Evolutionary conservation across 768 basidiomycete genomes (phyloP).

Genomic region (Serendipita sp.): DNA sequence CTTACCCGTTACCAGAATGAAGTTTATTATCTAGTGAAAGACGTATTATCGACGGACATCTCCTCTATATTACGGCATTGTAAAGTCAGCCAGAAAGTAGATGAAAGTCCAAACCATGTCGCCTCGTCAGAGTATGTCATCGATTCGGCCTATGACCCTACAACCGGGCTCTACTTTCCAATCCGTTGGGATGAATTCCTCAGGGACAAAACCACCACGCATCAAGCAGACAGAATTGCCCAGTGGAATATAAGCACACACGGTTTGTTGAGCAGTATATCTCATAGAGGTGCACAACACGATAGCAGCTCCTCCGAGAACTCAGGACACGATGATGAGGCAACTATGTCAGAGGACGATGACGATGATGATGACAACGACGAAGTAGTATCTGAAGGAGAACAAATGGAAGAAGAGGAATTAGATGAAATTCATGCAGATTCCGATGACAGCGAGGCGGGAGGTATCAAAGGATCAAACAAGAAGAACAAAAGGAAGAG

Average conservation of each 20-base stretch:
- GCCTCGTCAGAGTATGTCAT: slow-evolving; percentile 38
- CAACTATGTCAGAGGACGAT: slow-evolving; percentile 3
- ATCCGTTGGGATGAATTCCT: not conserved
- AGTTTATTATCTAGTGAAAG: not conserved
- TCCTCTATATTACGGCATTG: slow-evolving; percentile 19
- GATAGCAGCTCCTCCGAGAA: slow-evolving; percentile 11
- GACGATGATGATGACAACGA: slow-evolving; percentile 10
- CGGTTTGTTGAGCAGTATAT: slow-evolving; percentile 23
- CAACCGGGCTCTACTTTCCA: not conserved
- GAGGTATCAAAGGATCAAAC: slow-evolving; percentile 11
- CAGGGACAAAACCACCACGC: not conserved
- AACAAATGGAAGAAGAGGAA: slow-evolving; percentile 11
- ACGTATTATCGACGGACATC: not conserved
- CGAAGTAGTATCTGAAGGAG: slow-evolving; percentile 10
- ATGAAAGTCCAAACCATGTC: slow-evolving; percentile 19
- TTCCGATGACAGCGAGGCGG: slow-evolving; percentile 15
- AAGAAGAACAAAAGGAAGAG: slow-evolving; percentile 17
- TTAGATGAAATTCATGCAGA: slow-evolving; percentile 9
- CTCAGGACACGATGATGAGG: slow-evolving; percentile 12
- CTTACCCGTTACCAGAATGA: not conserved
- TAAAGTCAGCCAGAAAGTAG: slow-evolving; percentile 27
- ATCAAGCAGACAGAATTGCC: not conserved
- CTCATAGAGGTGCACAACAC: slow-evolving; percentile 9
- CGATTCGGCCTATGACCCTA: not conserved
- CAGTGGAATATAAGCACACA: not conserved